These are phyloP conservation scores for Saturnispora kantuleensis DNA, from an alignment of 805 yeast genomes.

Conservation along the genomic window DNA sequence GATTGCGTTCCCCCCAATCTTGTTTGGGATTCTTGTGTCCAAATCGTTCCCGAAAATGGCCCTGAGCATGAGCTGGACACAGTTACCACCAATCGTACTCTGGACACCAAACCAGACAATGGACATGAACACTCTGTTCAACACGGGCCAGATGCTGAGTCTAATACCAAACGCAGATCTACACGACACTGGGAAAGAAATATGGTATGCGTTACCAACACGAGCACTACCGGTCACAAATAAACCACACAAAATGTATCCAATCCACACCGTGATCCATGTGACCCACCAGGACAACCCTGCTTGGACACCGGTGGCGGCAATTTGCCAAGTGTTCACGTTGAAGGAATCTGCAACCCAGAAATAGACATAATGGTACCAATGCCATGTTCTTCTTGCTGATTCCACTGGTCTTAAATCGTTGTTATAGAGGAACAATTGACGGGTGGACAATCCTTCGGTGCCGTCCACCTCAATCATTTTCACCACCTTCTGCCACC, in stretches of 20 bases:
- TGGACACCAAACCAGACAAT: slow-evolving; percentile 83
- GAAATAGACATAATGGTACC: slow-evolving; percentile 70
- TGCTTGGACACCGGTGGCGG: slow-evolving; percentile 69
- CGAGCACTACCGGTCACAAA: slow-evolving; percentile 68
- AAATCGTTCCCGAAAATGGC: slow-evolving; percentile 65
- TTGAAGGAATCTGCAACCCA: slow-evolving; percentile 91
- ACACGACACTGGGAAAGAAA: slow-evolving; percentile 75
- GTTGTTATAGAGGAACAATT: slow-evolving; percentile 59
- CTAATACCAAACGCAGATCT: slow-evolving; percentile 80
- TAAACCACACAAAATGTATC: slow-evolving; percentile 59
- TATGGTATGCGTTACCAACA: slow-evolving; percentile 71
- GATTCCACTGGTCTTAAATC: slow-evolving; percentile 76
- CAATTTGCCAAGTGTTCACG: slow-evolving; percentile 86
- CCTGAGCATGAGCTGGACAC: slow-evolving; percentile 67
- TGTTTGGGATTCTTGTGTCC: slow-evolving; percentile 53
- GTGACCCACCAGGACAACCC: slow-evolving; percentile 88
- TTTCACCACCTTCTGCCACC: slow-evolving; percentile 3
- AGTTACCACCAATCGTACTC: slow-evolving; percentile 74
- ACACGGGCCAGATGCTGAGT: slow-evolving; percentile 81
- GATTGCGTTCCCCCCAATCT: slow-evolving; percentile 37
- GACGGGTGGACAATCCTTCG: slow-evolving; percentile 36
- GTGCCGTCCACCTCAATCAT: slow-evolving; percentile 23
- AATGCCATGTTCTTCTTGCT: slow-evolving; percentile 70
- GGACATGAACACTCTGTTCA: slow-evolving; percentile 76
- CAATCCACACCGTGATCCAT: slow-evolving; percentile 84